Evolutionary conservation across 2,329 filamentous ascomycete species (phyloP).

Genomic region (Lomentospora prolificans): DNA sequence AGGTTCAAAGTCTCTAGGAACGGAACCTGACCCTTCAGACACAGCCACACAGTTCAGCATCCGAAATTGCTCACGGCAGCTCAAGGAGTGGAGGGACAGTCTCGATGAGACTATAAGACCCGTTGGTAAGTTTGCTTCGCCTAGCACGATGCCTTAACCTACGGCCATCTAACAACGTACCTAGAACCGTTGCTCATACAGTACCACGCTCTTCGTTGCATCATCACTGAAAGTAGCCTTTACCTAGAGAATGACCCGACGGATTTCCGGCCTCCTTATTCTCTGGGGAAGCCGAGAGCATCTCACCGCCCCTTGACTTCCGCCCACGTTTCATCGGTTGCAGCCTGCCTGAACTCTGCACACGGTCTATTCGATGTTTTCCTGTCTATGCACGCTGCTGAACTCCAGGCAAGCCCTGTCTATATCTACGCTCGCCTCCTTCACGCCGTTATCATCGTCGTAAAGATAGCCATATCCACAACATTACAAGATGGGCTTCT

Average conservation of each 20-base stretch:
- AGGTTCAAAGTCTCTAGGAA: neutral
- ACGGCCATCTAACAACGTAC: neutral
- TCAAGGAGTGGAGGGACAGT: neutral
- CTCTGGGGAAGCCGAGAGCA: constrained; percentile 16
- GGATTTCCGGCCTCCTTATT: neutral
- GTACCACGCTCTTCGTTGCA: neutral
- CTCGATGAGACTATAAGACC: neutral
- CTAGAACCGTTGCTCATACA: neutral
- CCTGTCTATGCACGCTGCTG: neutral
- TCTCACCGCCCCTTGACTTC: neutral
- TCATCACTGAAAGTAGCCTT: neutral
- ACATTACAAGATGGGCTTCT: too few relatives aligned
- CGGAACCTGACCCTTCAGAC: neutral
- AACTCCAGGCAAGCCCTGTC: neutral
- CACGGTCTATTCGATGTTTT: neutral
- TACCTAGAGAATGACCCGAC: neutral
- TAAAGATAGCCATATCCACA: neutral
- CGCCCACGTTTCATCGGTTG: neutral
- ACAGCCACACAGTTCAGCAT: neutral
- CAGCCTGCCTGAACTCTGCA: neutral
- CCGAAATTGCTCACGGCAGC: neutral
- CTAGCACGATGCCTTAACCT: neutral
- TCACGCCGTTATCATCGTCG: neutral
- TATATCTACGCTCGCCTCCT: neutral
- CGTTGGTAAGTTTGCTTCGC: neutral